Percentiles rank a stretch among this genome's conserved stretches.
These are phyloP conservation scores for Penicillium sp. DNA, from an alignment of 2,329 filamentous ascomycete genomes.

Conservation along the genomic window DNA sequence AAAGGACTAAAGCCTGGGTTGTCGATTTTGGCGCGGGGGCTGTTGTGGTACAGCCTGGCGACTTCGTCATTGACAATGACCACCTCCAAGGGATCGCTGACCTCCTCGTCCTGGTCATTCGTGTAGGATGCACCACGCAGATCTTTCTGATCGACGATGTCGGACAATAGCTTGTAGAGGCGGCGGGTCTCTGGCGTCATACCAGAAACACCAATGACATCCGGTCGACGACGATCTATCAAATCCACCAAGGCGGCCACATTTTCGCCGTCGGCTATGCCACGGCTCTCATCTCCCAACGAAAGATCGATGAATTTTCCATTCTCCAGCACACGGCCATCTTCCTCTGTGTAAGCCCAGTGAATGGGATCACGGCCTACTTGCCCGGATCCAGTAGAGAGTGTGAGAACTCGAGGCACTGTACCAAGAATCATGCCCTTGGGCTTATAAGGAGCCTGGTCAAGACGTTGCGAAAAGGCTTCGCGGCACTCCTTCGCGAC, in stretches of 20 bases:
- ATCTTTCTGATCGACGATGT: slow-evolving; percentile 71
- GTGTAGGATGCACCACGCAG: slow-evolving; percentile 78
- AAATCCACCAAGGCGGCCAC: slow-evolving; percentile 72
- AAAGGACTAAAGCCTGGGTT: slow-evolving; percentile 76
- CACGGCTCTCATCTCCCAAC: slow-evolving; percentile 62
- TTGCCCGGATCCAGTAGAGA: slow-evolving; percentile 81
- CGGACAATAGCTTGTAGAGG: slow-evolving; percentile 74
- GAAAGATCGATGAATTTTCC: slow-evolving; percentile 80
- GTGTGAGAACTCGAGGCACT: slow-evolving; percentile 75
- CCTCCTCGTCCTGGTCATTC: slow-evolving; percentile 73
- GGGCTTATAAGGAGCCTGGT: slow-evolving; percentile 94
- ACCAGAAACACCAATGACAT: slow-evolving; percentile 85
- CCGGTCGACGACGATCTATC: slow-evolving; percentile 73
- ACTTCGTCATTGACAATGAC: slow-evolving; percentile 95
- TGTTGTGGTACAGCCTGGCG: slow-evolving; percentile 92
- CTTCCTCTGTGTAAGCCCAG: slow-evolving; percentile 92
- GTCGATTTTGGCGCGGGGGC: slow-evolving; percentile 70
- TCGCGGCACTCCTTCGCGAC: slow-evolving; percentile 85
- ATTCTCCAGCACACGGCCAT: slow-evolving; percentile 82
- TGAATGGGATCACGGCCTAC: slow-evolving; percentile 71
- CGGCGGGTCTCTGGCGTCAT: slow-evolving; percentile 83
- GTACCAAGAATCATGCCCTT: slow-evolving; percentile 89
- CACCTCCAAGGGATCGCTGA: slow-evolving; percentile 77
- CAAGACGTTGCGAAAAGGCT: slow-evolving; percentile 81
- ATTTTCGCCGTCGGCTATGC: slow-evolving; percentile 61